A percentile compares a stretch with the other conserved stretches of the same genome.
Conservation (phyloP, 345 rosid genomes). For the Eucalyptus pauciflora region DNA sequence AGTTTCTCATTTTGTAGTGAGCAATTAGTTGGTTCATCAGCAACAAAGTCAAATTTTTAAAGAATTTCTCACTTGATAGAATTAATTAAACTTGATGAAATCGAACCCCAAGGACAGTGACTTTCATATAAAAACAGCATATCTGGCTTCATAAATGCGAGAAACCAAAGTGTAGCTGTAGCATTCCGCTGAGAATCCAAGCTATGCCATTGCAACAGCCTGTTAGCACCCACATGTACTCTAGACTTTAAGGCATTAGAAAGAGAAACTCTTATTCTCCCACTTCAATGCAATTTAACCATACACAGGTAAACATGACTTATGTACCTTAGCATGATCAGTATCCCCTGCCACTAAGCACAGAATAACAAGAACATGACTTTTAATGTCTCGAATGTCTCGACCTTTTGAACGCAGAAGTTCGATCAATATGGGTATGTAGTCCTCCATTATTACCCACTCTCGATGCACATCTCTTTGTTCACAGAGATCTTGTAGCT, state of each 20-base stretch:
- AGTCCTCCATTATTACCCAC: constrained; percentile 58
- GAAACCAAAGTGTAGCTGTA: background rate
- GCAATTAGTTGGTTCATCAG: background rate
- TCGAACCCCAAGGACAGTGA: background rate
- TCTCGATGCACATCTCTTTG: constrained; percentile 46
- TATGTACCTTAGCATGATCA: constrained; percentile 55
- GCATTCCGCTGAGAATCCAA: background rate
- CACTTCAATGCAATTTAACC: background rate
- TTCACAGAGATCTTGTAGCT: constrained; percentile 45
- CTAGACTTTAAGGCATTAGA: background rate
- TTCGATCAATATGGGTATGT: constrained; percentile 31
- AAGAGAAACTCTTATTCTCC: background rate
- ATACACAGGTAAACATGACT: background rate
- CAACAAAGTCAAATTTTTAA: background rate
- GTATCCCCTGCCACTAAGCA: constrained; percentile 28
- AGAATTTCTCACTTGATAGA: background rate
- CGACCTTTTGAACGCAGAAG: constrained; percentile 32
- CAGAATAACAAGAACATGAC: constrained; percentile 30
- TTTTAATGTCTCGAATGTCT: constrained; percentile 10
- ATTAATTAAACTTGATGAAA: background rate
- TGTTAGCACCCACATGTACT: background rate
- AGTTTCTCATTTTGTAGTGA: background rate
- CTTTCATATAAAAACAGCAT: background rate
- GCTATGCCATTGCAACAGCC: background rate
- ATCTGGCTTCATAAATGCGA: background rate